phyloP scores from a whole-genome alignment of 177 flowering plant genomes.

The Viscum album region DNA sequence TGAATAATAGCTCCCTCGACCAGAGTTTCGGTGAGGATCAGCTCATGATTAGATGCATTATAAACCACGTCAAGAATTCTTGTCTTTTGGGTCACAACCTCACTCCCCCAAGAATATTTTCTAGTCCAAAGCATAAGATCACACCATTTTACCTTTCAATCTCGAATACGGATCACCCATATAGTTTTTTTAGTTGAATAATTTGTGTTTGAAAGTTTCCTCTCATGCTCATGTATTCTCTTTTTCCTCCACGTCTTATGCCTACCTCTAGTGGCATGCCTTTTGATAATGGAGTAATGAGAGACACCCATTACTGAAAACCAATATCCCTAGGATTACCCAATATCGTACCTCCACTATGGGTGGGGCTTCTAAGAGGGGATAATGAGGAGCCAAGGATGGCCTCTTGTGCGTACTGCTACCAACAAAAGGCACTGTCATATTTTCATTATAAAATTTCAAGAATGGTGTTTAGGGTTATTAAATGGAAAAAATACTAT shows the following conservation, averaged over 20 bases:
- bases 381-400: no score
- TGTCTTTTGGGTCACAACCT: slow-evolving; percentile 39
- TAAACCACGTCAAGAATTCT: slow-evolving; percentile 41
- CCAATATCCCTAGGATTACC: no score
- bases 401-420: no score
- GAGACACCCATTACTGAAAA: no score
- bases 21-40: slow-evolving; percentile 40
- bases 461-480: no score
- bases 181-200: slow-evolving; percentile 43
- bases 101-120: slow-evolving; percentile 43
- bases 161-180: slow-evolving; percentile 37
- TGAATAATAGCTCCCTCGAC: slow-evolving; percentile 47
- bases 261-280: slow-evolving; percentile 47
- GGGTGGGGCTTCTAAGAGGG: no score
- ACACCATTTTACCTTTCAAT: slow-evolving; percentile 55
- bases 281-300: slow-evolving; percentile 42
- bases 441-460: no score
- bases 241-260: slow-evolving; percentile 46
- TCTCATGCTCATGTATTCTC: slow-evolving; percentile 45
- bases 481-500: no score
- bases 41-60: slow-evolving; percentile 51
- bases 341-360: no score
- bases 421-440: no score
- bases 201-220: slow-evolving; percentile 41
- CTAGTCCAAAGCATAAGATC: slow-evolving; percentile 40